phyloP scores from a whole-genome alignment of 2,329 filamentous ascomycete species.

The Metarhizium humberi region DNA sequence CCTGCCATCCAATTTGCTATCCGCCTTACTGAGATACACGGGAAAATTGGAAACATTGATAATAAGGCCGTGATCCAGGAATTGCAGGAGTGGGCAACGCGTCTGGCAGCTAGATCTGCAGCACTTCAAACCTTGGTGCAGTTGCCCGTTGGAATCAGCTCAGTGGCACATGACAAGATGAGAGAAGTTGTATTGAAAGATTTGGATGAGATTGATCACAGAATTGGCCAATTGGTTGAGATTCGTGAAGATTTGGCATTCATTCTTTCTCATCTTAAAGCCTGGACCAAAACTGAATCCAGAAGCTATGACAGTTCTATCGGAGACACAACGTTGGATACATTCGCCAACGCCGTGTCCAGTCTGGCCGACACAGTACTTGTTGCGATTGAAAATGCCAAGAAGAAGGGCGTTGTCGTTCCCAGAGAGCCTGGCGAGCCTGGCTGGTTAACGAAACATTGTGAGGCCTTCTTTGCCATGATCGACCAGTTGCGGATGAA shows the following conservation, averaged over 20 bases:
- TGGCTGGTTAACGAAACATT: slow-evolving; percentile 30
- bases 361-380: slow-evolving; percentile 66
- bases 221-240: slow-evolving; percentile 30
- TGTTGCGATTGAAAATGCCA: slow-evolving; percentile 67
- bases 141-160: slow-evolving; percentile 43
- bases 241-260: slow-evolving; percentile 52
- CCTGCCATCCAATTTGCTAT: slow-evolving; percentile 56
- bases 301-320: slow-evolving; percentile 7
- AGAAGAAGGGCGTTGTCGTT: slow-evolving; percentile 39
- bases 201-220: slow-evolving; percentile 25
- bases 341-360: slow-evolving; percentile 50
- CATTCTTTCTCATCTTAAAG: slow-evolving; percentile 53
- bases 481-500: slow-evolving; percentile 50
- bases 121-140: slow-evolving; percentile 31
- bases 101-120: slow-evolving; percentile 33
- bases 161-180: slow-evolving; percentile 24
- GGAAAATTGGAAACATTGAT: slow-evolving; percentile 48
- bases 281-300: slow-evolving; percentile 45
- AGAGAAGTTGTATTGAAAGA: slow-evolving; percentile 25
- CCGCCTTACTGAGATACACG: slow-evolving; percentile 57
- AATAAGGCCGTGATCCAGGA: slow-evolving; percentile 33
- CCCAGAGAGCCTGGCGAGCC: slow-evolving; percentile 24
- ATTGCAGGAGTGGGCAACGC: slow-evolving; percentile 41
- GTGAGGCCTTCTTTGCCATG: slow-evolving; percentile 40
- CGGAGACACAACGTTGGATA: slow-evolving; percentile 19